A percentile compares a stretch with the other conserved stretches of the same genome.
Conservation (phyloP, 202 grass and related monocot species). For the Eragrostis tef region DNA sequence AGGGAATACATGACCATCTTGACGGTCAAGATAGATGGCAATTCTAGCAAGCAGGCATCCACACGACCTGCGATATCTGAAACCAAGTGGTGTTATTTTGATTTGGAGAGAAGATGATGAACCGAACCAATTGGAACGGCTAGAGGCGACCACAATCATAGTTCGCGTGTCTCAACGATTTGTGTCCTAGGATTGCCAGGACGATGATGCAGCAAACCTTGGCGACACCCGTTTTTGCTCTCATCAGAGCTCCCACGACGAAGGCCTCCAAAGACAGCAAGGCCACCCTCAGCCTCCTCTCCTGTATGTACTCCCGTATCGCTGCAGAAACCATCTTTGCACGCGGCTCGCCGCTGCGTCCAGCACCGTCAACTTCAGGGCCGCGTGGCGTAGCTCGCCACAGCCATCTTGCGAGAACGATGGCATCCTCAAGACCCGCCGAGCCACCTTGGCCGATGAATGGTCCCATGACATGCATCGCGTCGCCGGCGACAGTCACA, state of each 20-base stretch:
- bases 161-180: not conserved
- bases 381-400: not conserved
- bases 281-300: not conserved
- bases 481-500: constrained; percentile 52
- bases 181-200: constrained; percentile 36
- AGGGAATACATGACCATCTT: too few species aligned
- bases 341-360: too few species aligned
- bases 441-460: constrained; percentile 58
- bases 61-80: too few species aligned
- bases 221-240: constrained; percentile 25
- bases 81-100: too few species aligned
- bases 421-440: constrained; percentile 41
- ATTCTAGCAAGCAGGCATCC: too few species aligned
- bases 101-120: too few species aligned
- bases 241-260: not conserved
- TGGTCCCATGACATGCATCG: constrained; percentile 59
- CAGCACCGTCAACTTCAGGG: not conserved
- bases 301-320: not conserved
- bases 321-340: not conserved
- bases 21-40: too few species aligned
- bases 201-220: constrained; percentile 32
- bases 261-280: not conserved
- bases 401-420: constrained; percentile 48
- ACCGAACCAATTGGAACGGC: not conserved
- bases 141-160: constrained; percentile 4